Evolutionary conservation across 805 yeast genomes (phyloP).

Genomic region (Diddensiella santjacobensis): DNA sequence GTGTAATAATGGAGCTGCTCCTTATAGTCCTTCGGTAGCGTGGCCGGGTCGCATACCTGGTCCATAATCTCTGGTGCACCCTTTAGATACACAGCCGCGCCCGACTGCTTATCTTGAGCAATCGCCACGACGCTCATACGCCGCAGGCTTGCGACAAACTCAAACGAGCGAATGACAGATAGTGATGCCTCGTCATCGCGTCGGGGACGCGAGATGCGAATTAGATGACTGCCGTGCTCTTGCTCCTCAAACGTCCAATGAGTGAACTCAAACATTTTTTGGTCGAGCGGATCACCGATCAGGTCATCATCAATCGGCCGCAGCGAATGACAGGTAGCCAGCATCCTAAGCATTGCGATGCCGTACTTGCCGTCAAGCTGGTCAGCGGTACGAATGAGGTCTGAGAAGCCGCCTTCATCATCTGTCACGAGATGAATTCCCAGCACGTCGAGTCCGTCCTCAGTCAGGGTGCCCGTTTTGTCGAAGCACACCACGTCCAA

Average conservation of each 20-base stretch:
- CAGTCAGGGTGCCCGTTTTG: slow-evolving; percentile 96
- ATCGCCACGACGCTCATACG: slow-evolving; percentile 84
- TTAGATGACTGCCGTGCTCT: slow-evolving; percentile 25
- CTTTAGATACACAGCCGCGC: slow-evolving; percentile 57
- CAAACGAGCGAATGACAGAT: slow-evolving; percentile 58
- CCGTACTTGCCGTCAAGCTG: slow-evolving; percentile 6
- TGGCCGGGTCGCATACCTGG: slow-evolving; percentile 64
- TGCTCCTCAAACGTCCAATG: slow-evolving; percentile 74
- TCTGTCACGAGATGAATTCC: slow-evolving; percentile 45
- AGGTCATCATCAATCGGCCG: slow-evolving; percentile 72
- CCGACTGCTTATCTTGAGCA: slow-evolving; percentile 35
- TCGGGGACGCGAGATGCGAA: slow-evolving; percentile 12
- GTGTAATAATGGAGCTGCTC: slow-evolving; percentile 79
- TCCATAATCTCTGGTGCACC: slow-evolving; percentile 97
- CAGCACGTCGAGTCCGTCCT: slow-evolving; percentile 89
- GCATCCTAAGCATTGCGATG: slow-evolving; percentile 40
- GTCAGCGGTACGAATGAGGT: slow-evolving; percentile 5
- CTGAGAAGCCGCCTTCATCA: slow-evolving; percentile 22
- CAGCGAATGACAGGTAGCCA: slow-evolving; percentile 85
- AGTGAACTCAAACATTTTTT: slow-evolving; percentile 89
- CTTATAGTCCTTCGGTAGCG: slow-evolving; percentile 72
- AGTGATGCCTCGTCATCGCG: slow-evolving; percentile 25
- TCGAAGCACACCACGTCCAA: slow-evolving; percentile 88
- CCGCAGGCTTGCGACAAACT: slow-evolving; percentile 78
- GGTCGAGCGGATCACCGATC: slow-evolving; percentile 92